These are phyloP conservation scores for Globisporangium heterothallicum DNA, from an alignment of 352 stramenopile genomes.

Conservation along the genomic window DNA sequence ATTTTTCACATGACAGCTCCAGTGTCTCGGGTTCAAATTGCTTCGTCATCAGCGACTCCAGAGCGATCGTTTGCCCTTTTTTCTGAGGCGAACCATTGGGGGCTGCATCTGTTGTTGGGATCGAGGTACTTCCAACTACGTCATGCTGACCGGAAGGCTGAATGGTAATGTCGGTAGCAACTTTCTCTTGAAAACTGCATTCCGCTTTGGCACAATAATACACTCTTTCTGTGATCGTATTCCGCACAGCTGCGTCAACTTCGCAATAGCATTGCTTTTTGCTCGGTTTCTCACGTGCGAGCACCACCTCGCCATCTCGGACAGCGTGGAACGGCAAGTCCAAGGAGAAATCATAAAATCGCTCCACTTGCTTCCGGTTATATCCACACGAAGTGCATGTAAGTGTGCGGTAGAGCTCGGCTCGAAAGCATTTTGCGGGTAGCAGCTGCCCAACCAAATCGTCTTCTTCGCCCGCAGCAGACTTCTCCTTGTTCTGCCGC, in stretches of 20 bases:
- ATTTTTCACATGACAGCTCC: conserved; percentile 83
- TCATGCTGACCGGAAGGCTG: not conserved
- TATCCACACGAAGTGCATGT: conserved; percentile 75
- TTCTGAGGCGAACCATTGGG: not conserved
- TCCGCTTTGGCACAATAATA: conserved; percentile 56
- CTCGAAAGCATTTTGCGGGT: conserved; percentile 73
- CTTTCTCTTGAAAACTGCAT: conserved; percentile 60
- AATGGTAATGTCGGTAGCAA: conserved; percentile 5
- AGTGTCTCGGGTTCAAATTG: conserved; percentile 77
- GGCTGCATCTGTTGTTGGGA: not conserved
- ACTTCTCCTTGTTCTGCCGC: conserved; percentile 10
- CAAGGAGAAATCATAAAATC: conserved; percentile 85
- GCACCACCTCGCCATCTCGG: conserved; percentile 6
- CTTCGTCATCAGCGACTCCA: conserved; percentile 62
- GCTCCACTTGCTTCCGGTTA: conserved; percentile 70
- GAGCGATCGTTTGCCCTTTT: conserved; percentile 26
- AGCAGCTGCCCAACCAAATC: conserved; percentile 54
- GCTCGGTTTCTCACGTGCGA: conserved; percentile 7
- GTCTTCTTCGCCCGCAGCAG: conserved; percentile 18
- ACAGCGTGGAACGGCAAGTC: conserved; percentile 54
- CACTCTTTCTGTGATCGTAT: conserved; percentile 28
- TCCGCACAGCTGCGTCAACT: conserved; percentile 25
- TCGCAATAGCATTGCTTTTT: conserved; percentile 65
- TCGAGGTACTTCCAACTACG: not conserved
- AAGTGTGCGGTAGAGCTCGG: conserved; percentile 69